These are phyloP conservation scores for Fusarium paranaense DNA, from an alignment of 2,329 filamentous ascomycete species.

Conservation along the genomic window DNA sequence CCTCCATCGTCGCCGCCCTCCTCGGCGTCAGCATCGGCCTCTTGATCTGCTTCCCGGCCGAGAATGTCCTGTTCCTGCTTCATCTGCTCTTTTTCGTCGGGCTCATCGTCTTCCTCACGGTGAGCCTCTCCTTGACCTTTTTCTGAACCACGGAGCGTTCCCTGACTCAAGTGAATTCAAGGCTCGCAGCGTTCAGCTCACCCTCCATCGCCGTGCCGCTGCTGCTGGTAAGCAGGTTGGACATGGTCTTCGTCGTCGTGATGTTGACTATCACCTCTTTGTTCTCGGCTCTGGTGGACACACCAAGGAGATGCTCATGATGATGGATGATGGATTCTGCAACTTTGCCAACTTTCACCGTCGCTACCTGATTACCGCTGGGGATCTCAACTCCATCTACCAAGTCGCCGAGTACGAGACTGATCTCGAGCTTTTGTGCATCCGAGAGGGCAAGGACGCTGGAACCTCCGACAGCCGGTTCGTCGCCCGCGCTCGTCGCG, in stretches of 20 bases:
- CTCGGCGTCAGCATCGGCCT: constrained; percentile 1
- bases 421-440: constrained; percentile 44
- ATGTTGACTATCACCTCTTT: constrained; percentile 72
- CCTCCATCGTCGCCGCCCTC: background rate
- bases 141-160: background rate
- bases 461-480: constrained; percentile 72
- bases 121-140: constrained; percentile 22
- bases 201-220: constrained; percentile 29
- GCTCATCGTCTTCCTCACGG: constrained; percentile 47
- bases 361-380: constrained; percentile 84
- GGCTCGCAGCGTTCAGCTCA: constrained; percentile 48
- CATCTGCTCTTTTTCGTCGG: constrained; percentile 34
- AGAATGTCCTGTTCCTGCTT: constrained; percentile 22
- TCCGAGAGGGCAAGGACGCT: constrained; percentile 28
- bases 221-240: constrained; percentile 25
- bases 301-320: constrained; percentile 92
- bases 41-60: constrained; percentile 6
- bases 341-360: constrained; percentile 69
- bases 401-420: constrained; percentile 71
- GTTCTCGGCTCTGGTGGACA: constrained; percentile 95
- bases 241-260: background rate
- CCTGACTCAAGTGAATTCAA: constrained; percentile 21
- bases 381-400: constrained; percentile 75
- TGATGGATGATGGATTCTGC: constrained; percentile 73
- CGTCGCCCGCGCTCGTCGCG: constrained; percentile 80